phyloP scores from a whole-genome alignment of 2,329 filamentous ascomycete genomes.

The Pseudogymnoascus sp. region DNA sequence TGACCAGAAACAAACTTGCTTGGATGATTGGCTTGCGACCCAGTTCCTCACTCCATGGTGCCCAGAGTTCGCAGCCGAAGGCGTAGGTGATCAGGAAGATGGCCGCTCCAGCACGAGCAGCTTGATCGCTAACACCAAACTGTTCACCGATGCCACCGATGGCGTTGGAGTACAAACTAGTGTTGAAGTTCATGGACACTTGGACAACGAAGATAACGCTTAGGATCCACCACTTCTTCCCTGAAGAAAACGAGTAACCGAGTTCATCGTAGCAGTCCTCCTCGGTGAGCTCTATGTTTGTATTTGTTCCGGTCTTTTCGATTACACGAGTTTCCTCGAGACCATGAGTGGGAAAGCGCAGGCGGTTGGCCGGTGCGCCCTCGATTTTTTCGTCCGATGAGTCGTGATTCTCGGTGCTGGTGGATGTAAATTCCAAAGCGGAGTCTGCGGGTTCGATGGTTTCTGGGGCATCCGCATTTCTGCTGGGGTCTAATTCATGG shows the following conservation, averaged over 20 bases:
- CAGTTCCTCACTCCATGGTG: conserved; percentile 78
- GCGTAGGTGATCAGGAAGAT: conserved; percentile 74
- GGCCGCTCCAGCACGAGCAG: conserved; percentile 64
- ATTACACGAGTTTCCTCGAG: conserved; percentile 3
- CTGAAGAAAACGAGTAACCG: conserved; percentile 50
- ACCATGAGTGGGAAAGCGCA: conserved; percentile 2
- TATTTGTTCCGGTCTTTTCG: conserved; percentile 10
- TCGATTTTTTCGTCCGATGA: background rate
- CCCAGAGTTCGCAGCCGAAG: conserved; percentile 83
- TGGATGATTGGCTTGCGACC: conserved; percentile 71
- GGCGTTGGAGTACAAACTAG: conserved; percentile 64
- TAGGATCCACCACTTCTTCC: conserved; percentile 66
- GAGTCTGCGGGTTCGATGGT: background rate
- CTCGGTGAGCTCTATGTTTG: conserved; percentile 36
- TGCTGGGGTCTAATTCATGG: background rate
- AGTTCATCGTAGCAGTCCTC: conserved; percentile 59
- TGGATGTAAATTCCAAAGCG: background rate
- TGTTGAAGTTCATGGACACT: conserved; percentile 74
- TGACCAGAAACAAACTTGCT: conserved; percentile 64
- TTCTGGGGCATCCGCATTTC: background rate
- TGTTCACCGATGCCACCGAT: conserved; percentile 56
- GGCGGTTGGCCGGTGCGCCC: conserved; percentile 1
- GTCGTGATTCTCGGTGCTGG: background rate
- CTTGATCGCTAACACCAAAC: conserved; percentile 60
- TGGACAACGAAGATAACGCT: conserved; percentile 67